Conservation (phyloP, 306 rosid genomes). For the Quercus bicolor region DNA sequence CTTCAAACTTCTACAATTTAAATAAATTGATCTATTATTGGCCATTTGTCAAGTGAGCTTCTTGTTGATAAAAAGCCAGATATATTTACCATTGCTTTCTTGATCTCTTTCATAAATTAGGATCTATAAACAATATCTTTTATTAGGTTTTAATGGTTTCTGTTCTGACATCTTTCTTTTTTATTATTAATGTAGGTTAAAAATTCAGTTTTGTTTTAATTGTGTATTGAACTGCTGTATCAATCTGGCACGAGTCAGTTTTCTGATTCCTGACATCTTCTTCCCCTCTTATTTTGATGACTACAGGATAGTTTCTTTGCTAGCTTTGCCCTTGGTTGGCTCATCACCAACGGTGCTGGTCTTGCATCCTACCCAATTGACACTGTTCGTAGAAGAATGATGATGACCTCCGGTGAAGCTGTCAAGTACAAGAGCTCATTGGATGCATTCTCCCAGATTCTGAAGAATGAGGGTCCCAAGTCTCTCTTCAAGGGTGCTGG, state of each 20-base stretch:
- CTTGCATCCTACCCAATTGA: constrained; percentile 91
- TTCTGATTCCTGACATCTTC: background rate
- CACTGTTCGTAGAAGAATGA: constrained; percentile 96
- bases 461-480: constrained; percentile 85
- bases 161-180: background rate
- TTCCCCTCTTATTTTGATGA: background rate
- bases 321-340: constrained; percentile 91
- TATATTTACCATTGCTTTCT: background rate
- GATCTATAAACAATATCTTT: background rate
- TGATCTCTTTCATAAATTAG: background rate
- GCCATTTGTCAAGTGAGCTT: background rate
- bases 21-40: background rate
- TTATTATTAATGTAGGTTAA: background rate
- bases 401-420: constrained; percentile 98
- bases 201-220: background rate
- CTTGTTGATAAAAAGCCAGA: background rate
- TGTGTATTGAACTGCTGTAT: background rate
- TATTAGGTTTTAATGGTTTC: background rate
- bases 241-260: background rate
- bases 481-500: constrained; percentile 96
- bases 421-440: constrained; percentile 83
- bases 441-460: constrained; percentile 69
- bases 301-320: constrained; percentile 81
- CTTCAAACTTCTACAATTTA: background rate
- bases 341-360: constrained; percentile 89